Evolutionary conservation across 306 rosid species (phyloP), one percentile per base, ranked within the genome.

Genomic region (Ochetophila trinervis): DNA sequence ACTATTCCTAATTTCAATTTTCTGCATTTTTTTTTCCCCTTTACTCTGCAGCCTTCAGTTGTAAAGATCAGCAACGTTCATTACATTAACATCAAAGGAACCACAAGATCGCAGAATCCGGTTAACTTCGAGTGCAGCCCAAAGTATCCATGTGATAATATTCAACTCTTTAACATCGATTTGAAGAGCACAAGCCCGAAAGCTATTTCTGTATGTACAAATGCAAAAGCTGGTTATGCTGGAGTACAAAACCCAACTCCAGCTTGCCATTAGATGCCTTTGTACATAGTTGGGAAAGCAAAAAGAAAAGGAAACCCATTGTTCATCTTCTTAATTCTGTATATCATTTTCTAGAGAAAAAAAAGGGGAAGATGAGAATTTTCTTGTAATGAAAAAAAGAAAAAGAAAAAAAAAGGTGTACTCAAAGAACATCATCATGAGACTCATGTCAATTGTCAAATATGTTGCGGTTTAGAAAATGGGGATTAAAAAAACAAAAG

Each of bases 71-170:
- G 60, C 14, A 54, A 78, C 47, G 12, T 89, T 22, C 48, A 10
- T 4, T 84, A 60, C 72, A 2, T 63, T 47, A 82, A 89, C 65
- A 57, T 89, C 8, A 78, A 4, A 54, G 96, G 96, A 49, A 89
- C 87, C 14, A 59, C 90, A 51, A 8, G 2, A 19, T 44, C 87
- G 13, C 63, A 60, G 27, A 16, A 69, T 44, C 85, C 84, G 53
- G 92, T 89, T 74, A 79, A 78, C 18, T 57, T 89, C 54, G 62
- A 61, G 58, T 89, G 96, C 69, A 89, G 96, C 82, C 30, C 66
- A 45, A 62, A 54, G 52, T 78, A 27, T 23, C 93, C 88, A n/a
- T 86, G 96, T 65, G 65, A 80, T 60, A 62, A 80, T 45, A 23
- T 89, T 57, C 23, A 53, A 40, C 80, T 86, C 49, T 3, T 8